Base-by-base conservation (phyloP, 768 basidiomycete genomes). In the Hericium alpestre region DNA sequence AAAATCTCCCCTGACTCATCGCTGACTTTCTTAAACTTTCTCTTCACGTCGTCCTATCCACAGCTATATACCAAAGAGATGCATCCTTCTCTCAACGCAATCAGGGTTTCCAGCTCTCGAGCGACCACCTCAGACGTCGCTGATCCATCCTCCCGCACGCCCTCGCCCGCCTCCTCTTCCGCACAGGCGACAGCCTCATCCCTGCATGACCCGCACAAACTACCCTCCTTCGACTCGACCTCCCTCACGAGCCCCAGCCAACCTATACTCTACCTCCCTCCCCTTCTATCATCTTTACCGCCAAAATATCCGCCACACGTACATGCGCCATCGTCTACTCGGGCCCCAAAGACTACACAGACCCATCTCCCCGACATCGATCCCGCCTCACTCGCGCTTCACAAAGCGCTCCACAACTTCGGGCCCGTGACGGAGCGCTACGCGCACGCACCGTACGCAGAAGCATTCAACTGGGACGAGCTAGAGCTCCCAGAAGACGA, bases 381-480 rank as follows among this genome's bases (percentile, higher is more conserved):
- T 66, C 81, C 86, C 0, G 86, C 80, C 3, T 93, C 91, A 7
- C 69, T 94, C 32, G 87, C 87, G 0, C 72, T 97, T 8, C 94
- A 97, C 69, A 86, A 84, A 67, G 89, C 90, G 0, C 72, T 96
- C 43, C 90, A 94, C 64, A 68, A 75, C 50, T 93, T 96, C 71
- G 75, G 65, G 20, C 90, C 90, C 0, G 63, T 73, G 40, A 78
- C 74, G 8, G 66, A 66, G 13, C 68, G 81, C 38, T 96, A 95
- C 60, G 86, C 91, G 0, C 64, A 59, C 10, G 69, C 69, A 3
- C 74, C 82, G 4, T 98, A 95, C 63, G 72, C 72, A 2, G 74
- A 82, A 25, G 88, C 90, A 2, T 98, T 98, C 76, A 96, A 96
- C 69, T 98, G 93, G 93, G 64, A 69, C 16, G 79, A 87, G 48